Evolutionary conservation across 2,329 filamentous ascomycete species (phyloP), one percentile per base, ranked within the genome.

Genomic region (Penicillium verrucosum): DNA sequence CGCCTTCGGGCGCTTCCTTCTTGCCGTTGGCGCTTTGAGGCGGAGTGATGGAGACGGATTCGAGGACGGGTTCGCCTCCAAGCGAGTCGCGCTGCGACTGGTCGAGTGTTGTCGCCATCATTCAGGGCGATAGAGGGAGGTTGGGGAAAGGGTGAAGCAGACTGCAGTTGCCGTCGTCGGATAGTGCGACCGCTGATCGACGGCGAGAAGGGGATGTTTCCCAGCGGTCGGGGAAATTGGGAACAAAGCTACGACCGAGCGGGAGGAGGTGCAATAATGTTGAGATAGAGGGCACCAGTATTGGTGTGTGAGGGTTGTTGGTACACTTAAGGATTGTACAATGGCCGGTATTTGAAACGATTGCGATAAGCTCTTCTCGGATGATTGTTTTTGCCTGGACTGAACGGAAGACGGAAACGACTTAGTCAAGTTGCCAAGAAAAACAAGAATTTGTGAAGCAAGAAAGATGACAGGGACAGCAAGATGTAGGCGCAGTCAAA

Each of bases 11-110:
- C 50, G 66, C 72, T 57, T 77, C 72, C 61, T 78, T 79, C 65
- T 74, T 75, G 54, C 75, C 75, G 64, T 77, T 73, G 58, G 73
- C 71, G 61, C 75, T 77, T 38, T 75, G 73, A 41, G 75, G 75
- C 34, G 75, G 75, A 52, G 75, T 77, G 32, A 77, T 76, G 32
- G 75, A 76, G 18, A 68, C 67, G 36, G 71, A 65, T 37, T 68
- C 67, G 45, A 66, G 61, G 47, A 66, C 59, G 45, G 64, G 58
- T 42, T 60, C 58, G 38, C 62, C 62, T 42, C 60, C 64, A 53
- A 69, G 63, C 25, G 63, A 60, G 27, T 68, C 66, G 54, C 68
- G 54, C 43, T 60, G 56, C 40, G 71, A 63, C 60, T 72, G 68
- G 54, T 75, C 70, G 55, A 73, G 57, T 51, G 65, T 60, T 50